phyloP scores from a whole-genome alignment of 1,284 basidiomycete species.

The Microbotryomycetes sp. region DNA sequence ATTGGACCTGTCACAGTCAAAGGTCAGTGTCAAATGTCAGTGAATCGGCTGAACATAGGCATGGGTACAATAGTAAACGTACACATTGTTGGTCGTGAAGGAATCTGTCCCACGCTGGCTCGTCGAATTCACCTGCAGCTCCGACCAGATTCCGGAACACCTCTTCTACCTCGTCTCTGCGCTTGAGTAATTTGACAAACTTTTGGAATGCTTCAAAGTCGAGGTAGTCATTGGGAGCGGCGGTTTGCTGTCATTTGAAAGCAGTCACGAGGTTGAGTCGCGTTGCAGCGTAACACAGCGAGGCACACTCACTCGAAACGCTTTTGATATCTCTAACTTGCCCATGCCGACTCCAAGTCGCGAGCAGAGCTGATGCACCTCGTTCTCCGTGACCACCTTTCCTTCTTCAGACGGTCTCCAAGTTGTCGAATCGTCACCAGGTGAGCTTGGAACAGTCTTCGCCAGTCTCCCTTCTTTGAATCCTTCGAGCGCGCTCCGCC shows the following conservation, averaged over 20 bases:
- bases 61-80: neutral
- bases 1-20: neutral
- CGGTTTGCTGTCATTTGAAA: constrained; percentile 54
- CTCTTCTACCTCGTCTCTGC: constrained; percentile 67
- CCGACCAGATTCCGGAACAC: constrained; percentile 44
- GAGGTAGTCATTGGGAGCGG: constrained; percentile 60
- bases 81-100: constrained; percentile 64
- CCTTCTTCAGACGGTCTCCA: neutral
- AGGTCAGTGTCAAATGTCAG: neutral
- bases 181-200: constrained; percentile 79
- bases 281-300: neutral
- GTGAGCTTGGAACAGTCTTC: constrained; percentile 46
- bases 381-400: constrained; percentile 21
- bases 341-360: constrained; percentile 27
- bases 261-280: neutral
- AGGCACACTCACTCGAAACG: constrained; percentile 49
- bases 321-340: constrained; percentile 17
- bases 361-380: constrained; percentile 20
- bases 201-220: constrained; percentile 76
- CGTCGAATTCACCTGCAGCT: constrained; percentile 48
- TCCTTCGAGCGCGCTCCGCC: constrained; percentile 47
- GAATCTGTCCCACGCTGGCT: constrained; percentile 57
- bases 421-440: constrained; percentile 51
- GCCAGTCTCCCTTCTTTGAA: constrained; percentile 39
- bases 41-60: neutral